Conservation (phyloP, 1,284 basidiomycete species). For the Kalmanozyma brasiliensis region DNA sequence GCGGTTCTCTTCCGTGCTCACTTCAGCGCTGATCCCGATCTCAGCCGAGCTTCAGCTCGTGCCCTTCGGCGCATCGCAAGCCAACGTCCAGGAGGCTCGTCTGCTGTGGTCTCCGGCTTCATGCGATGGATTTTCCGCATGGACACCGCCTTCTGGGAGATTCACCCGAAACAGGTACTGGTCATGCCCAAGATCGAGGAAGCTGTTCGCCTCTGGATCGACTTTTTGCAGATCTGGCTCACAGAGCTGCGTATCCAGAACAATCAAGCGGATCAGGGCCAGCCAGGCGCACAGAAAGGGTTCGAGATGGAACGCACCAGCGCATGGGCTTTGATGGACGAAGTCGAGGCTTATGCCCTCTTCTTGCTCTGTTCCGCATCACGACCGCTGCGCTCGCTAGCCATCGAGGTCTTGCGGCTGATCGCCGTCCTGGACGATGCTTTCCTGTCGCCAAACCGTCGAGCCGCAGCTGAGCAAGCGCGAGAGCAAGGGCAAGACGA, state of each 20-base stretch:
- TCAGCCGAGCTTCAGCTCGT: conserved; percentile 77
- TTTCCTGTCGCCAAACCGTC: conserved; percentile 39
- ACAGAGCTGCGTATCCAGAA: conserved; percentile 68
- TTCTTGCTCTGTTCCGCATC: conserved; percentile 79
- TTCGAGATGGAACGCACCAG: conserved; percentile 60
- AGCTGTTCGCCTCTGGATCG: conserved; percentile 80
- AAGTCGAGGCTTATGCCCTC: conserved; percentile 78
- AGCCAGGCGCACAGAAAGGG: conserved; percentile 26
- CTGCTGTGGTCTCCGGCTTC: conserved; percentile 76
- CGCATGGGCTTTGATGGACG: conserved; percentile 68
- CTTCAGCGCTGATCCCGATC: conserved; percentile 79
- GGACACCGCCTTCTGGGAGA: conserved; percentile 76
- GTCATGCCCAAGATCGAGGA: conserved; percentile 75
- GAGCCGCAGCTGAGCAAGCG: conserved; percentile 60
- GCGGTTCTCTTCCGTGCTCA: conserved; percentile 84
- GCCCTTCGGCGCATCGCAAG: conserved; percentile 81
- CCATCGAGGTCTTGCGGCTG: conserved; percentile 52
- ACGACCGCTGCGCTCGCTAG: conserved; percentile 72
- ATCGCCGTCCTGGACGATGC: conserved; percentile 64
- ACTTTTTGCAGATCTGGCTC: conserved; percentile 78
- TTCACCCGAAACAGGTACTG: conserved; percentile 73
- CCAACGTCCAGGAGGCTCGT: conserved; percentile 71
- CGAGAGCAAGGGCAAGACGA: conserved; percentile 52
- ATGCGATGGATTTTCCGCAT: conserved; percentile 83
- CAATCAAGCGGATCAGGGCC: conserved; percentile 43